Percentiles rank a stretch among this genome's conserved stretches.
These are phyloP conservation scores for Bryoerythrophyllum caledonicum DNA, from an alignment of 225 moss, liverwort and hornwort genomes.

Conservation along the genomic window DNA sequence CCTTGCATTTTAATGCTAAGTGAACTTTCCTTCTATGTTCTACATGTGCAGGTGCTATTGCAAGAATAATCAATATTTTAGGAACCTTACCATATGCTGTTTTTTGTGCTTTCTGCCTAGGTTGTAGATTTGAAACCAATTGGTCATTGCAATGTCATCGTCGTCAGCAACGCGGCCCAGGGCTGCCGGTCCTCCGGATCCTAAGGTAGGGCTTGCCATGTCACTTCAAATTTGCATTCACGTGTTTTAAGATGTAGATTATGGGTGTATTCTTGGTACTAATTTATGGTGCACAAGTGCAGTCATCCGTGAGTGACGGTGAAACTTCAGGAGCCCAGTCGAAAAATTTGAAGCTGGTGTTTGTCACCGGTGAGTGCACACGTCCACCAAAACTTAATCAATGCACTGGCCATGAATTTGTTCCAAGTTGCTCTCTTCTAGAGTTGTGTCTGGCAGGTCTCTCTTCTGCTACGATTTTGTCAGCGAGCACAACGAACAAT, in stretches of 20 bases:
- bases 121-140: constrained; percentile 28
- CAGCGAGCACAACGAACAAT: not conserved
- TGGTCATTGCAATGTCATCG: constrained; percentile 30
- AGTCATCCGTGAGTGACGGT: constrained; percentile 37
- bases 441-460: not conserved
- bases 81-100: not conserved
- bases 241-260: not conserved
- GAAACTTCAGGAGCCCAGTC: constrained; percentile 47
- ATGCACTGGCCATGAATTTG: not conserved
- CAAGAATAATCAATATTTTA: not conserved
- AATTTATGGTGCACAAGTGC: constrained; percentile 24
- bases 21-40: constrained; percentile 1
- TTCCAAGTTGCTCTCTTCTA: not conserved
- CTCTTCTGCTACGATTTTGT: not conserved
- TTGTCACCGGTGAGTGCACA: constrained; percentile 44
- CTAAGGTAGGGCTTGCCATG: constrained; percentile 30
- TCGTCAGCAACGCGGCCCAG: constrained; percentile 33
- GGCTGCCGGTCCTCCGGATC: constrained; percentile 45
- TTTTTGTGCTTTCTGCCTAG: constrained; percentile 7
- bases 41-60: not conserved
- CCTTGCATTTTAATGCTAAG: not conserved
- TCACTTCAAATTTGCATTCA: not conserved
- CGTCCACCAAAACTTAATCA: not conserved
- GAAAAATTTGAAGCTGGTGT: constrained; percentile 53
- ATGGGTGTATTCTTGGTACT: not conserved